Conservation (phyloP, 2,329 filamentous ascomycete genomes). For the Botrytis tulipae region DNA sequence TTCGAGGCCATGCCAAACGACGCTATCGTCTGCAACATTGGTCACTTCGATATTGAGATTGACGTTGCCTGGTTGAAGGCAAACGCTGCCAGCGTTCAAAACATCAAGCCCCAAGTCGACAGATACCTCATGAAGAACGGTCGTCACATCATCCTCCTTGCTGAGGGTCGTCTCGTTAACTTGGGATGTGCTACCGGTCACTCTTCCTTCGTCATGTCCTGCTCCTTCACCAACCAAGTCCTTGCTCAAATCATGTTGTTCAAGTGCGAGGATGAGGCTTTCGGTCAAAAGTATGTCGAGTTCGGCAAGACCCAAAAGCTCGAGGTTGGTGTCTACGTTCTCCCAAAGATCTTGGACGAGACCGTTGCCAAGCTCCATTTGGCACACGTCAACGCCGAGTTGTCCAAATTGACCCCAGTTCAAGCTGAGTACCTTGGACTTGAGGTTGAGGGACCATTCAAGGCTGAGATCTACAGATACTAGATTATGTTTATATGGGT, state of each 20-base stretch:
- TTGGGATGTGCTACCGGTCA: slow-evolving; percentile 98
- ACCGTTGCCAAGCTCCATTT: slow-evolving; percentile 95
- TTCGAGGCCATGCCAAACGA: slow-evolving; percentile 97
- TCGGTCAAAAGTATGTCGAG: slow-evolving; percentile 92
- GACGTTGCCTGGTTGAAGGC: slow-evolving; percentile 99
- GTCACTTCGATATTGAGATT: slow-evolving; percentile 99
- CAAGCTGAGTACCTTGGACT: slow-evolving; percentile 96
- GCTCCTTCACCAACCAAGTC: slow-evolving; percentile 99
- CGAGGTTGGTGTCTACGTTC: slow-evolving; percentile 87
- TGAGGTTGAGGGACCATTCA: slow-evolving; percentile 85
- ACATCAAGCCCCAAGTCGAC: slow-evolving; percentile 99
- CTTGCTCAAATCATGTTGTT: slow-evolving; percentile 98
- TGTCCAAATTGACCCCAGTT: slow-evolving; percentile 77
- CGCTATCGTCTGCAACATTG: slow-evolving; percentile 99
- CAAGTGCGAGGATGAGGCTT: slow-evolving; percentile 86
- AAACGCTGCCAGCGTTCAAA: slow-evolving; percentile 88
- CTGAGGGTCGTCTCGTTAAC: slow-evolving; percentile 98
- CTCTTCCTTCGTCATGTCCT: slow-evolving; percentile 99
- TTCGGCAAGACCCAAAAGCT: slow-evolving; percentile 93
- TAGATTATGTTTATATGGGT: slow-evolving; percentile 33
- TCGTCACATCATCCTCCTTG: slow-evolving; percentile 96
- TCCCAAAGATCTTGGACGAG: slow-evolving; percentile 99
- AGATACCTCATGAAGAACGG: slow-evolving; percentile 92
- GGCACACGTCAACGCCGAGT: slow-evolving; percentile 89
- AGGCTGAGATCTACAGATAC: slow-evolving; percentile 71